These are phyloP conservation scores for Coelastrella sp. DNA, from an alignment of 139 green algal species.

Conservation along the genomic window DNA sequence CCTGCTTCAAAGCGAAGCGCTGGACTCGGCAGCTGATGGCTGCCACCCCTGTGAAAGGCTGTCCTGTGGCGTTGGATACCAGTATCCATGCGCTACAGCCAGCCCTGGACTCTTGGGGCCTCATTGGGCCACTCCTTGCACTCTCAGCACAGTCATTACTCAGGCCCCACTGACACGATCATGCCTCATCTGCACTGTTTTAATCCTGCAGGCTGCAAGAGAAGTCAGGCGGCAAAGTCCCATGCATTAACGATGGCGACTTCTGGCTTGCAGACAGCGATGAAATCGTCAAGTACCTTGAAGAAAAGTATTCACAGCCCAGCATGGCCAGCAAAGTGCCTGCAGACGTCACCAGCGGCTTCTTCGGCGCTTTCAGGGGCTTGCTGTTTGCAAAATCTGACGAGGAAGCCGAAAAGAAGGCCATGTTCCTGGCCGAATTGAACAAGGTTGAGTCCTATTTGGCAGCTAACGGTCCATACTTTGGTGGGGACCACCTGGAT, in stretches of 20 bases:
- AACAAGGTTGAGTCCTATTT: conserved; percentile 52
- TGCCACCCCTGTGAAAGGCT: too few species aligned
- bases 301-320: conserved; percentile 61
- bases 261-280: conserved; percentile 64
- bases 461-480: conserved; percentile 63
- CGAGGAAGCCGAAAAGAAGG: conserved; percentile 68
- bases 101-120: too few species aligned
- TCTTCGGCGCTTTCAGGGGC: conserved; percentile 47
- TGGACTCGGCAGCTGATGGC: too few species aligned
- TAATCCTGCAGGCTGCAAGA: conserved; percentile 64
- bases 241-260: conserved; percentile 81
- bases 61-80: too few species aligned
- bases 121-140: too few species aligned
- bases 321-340: conserved; percentile 39
- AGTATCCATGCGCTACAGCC: too few species aligned
- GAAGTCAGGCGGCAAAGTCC: conserved; percentile 84
- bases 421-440: conserved; percentile 47
- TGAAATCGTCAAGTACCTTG: conserved; percentile 80
- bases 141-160: too few species aligned
- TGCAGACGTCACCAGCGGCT: conserved; percentile 35
- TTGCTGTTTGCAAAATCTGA: conserved; percentile 64
- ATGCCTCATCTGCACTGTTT: neutral
- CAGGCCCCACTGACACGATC: neutral
- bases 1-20: too few species aligned
- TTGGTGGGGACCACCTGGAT: conserved; percentile 72